Evolutionary conservation across 768 basidiomycete species (phyloP), one percentile per base, ranked within the genome.

Genomic region (Chalciporus chontae): DNA sequence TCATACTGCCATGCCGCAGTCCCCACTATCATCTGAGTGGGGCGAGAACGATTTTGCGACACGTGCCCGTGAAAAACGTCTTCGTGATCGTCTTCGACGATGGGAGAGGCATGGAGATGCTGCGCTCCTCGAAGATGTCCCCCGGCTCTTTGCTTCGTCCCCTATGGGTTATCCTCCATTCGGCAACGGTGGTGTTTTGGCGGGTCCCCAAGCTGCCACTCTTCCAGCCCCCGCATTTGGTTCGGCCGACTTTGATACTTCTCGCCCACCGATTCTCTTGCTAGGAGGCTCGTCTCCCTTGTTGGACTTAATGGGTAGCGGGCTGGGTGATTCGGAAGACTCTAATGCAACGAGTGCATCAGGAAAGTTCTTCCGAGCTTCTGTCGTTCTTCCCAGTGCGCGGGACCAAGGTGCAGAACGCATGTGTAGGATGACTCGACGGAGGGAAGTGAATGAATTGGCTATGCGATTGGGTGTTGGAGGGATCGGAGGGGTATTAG

Each of bases 401-500:
- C 80, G 90, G 11, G 83, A 84, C 10, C 62, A 73, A 23, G 55
- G 61, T 2, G 67, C 71, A 10, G 90, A 93, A 61, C 75, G 73
- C 39, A 66, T 71, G 8, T 77, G 73, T 43, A 79, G 90, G 40
- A 73, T 84, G 52, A 69, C 71, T 4, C 73, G 90, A 31, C 74
- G 90, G 50, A 73, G 80, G 49, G 85, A 91, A 57, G 80, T 90
- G 47, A 93, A 93, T 63, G 84, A 89, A 59, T 69, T 93, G 40
- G 83, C 80, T 0, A 85, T 90, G 76, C 80, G 87, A n/a, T 89
- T 90, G 82, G 90, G 81, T 5, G 74, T 91, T 32, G 87, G 85
- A 29, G 78, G 79, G 0, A 76, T 90, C 7, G 90, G 90, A 9
- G 91, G 90, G 10, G 59, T 71, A 7, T 61, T 90, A 6, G 82